Conservation (phyloP, 306 rosid genomes). For the Biancaea sappan region DNA sequence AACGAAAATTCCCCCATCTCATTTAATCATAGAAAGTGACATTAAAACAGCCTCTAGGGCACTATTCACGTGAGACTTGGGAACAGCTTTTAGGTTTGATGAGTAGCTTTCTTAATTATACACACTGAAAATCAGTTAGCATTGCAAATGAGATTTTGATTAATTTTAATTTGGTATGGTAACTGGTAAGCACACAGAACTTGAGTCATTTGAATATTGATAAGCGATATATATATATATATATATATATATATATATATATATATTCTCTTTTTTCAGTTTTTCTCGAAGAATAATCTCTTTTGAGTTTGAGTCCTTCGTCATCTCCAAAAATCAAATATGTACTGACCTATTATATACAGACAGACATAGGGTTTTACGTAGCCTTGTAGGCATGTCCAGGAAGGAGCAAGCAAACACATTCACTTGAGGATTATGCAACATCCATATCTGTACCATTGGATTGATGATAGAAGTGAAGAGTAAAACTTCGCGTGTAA, state of each 20-base stretch:
- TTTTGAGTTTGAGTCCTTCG: no score
- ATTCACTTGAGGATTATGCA: conserved; percentile 30
- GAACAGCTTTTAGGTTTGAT: neutral
- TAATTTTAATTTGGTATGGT: no score
- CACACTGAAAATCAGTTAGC: neutral
- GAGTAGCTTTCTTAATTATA: neutral
- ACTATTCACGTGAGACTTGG: neutral
- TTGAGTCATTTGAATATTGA: no score
- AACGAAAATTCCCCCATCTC: neutral
- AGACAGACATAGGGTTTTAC: neutral
- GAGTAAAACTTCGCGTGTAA: conserved; percentile 37
- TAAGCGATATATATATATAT: no score
- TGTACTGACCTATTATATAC: no score
- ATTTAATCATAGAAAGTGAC: neutral
- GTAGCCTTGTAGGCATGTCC: neutral
- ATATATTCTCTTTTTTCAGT: no score
- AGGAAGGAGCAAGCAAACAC: conserved; percentile 9
- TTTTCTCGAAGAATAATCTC: no score
- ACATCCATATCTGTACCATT: neutral
- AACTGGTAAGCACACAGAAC: no score
- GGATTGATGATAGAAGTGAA: neutral
- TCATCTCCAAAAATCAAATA: no score
- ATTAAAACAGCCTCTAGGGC: neutral
- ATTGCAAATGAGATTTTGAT: neutral
- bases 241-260: no score